These are phyloP conservation scores for Albophoma yamanashiensis DNA, from an alignment of 2,329 filamentous ascomycete species.

Conservation along the genomic window DNA sequence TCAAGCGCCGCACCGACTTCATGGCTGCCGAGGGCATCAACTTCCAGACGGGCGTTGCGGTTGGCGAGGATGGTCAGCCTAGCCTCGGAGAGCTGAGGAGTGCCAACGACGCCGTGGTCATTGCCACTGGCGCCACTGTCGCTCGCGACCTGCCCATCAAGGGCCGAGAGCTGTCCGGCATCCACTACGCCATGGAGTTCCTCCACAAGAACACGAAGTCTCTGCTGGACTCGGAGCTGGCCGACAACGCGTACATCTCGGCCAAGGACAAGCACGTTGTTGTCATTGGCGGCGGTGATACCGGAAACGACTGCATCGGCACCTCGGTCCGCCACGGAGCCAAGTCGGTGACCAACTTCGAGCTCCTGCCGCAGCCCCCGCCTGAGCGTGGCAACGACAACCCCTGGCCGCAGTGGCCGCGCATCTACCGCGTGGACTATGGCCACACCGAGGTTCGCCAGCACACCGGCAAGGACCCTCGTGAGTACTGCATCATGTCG, in stretches of 20 bases:
- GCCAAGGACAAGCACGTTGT: conserved; percentile 94
- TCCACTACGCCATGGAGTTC: conserved; percentile 97
- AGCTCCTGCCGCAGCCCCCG: conserved; percentile 85
- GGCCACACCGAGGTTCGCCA: conserved; percentile 93
- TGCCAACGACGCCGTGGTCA: conserved; percentile 72
- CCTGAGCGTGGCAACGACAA: conserved; percentile 86
- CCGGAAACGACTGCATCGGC: conserved; percentile 95
- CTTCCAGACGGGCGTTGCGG: conserved; percentile 66
- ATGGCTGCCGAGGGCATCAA: conserved; percentile 81
- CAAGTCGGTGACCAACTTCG: conserved; percentile 94
- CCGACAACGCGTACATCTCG: conserved; percentile 78
- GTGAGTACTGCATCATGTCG: conserved; percentile 97
- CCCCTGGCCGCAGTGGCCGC: conserved; percentile 97
- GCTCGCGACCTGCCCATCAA: conserved; percentile 88
- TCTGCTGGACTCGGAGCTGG: conserved; percentile 80
- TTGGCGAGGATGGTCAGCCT: conserved; percentile 59
- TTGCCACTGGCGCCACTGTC: conserved; percentile 87
- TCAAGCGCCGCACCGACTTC: conserved; percentile 90
- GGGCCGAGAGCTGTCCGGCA: conserved; percentile 75
- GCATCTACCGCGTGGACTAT: conserved; percentile 97
- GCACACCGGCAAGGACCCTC: conserved; percentile 90
- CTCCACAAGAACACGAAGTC: conserved; percentile 97
- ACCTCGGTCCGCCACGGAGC: conserved; percentile 92
- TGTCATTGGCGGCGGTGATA: conserved; percentile 95
- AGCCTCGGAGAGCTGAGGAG: conserved; percentile 62